A percentile compares a stretch with the other conserved stretches of the same genome.
Conservation (phyloP, 176 grass and related monocot species). For the Triticum timopheevii region DNA sequence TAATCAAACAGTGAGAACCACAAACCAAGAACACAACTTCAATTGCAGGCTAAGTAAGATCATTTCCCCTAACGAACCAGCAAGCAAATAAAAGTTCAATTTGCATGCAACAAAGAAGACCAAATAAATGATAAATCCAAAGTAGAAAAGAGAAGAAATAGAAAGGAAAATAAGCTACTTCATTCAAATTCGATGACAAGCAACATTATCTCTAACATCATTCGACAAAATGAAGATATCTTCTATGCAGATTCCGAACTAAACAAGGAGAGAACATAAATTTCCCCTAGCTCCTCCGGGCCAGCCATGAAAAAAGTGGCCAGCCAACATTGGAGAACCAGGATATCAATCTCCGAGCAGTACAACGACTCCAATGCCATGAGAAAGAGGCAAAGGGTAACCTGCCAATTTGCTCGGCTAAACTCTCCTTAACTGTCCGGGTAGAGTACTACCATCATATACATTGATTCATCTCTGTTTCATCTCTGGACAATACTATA, state of each 20-base stretch:
- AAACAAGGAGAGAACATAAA: not conserved
- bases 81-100: not conserved
- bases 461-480: too few species aligned
- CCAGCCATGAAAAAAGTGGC: not conserved
- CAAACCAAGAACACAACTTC: not conserved
- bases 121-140: not conserved
- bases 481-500: too few species aligned
- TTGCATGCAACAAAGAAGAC: not conserved
- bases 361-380: conserved; percentile 27
- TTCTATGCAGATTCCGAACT: not conserved
- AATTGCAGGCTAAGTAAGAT: not conserved
- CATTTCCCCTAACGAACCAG: not conserved
- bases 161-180: not conserved
- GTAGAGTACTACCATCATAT: too few species aligned
- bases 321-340: not conserved
- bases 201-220: not conserved
- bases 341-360: conserved; percentile 25
- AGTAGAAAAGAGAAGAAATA: not conserved
- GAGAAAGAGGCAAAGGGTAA: conserved; percentile 26
- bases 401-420: conserved; percentile 30
- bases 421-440: not conserved
- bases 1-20: not conserved
- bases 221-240: not conserved
- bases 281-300: not conserved
- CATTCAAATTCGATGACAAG: not conserved